A percentile compares a stretch with the other conserved stretches of the same genome.
These are phyloP conservation scores for Metarhizium album DNA, from an alignment of 2,329 filamentous ascomycete species.

Conservation along the genomic window DNA sequence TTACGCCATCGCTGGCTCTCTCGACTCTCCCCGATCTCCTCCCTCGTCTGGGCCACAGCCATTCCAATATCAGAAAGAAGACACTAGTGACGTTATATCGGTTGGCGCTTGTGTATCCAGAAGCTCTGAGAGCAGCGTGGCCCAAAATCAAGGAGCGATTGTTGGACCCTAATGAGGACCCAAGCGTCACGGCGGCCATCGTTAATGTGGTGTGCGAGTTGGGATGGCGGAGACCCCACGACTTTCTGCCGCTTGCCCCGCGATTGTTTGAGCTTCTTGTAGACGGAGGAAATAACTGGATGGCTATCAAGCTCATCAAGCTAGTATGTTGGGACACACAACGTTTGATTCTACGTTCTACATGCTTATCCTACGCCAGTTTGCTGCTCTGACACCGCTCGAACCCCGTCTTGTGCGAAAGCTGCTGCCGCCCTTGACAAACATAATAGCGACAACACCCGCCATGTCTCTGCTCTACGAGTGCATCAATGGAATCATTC, in stretches of 20 bases:
- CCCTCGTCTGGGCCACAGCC: conserved; percentile 76
- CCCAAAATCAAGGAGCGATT: conserved; percentile 93
- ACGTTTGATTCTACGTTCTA: neutral
- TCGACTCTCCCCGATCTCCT: conserved; percentile 80
- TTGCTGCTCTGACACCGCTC: conserved; percentile 85
- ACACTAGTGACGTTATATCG: conserved; percentile 90
- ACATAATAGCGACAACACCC: conserved; percentile 85
- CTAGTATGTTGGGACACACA: conserved; percentile 44
- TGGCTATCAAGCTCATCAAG: conserved; percentile 99
- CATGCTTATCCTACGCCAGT: conserved; percentile 40
- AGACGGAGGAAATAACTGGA: conserved; percentile 94
- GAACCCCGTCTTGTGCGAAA: conserved; percentile 90
- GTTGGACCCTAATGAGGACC: conserved; percentile 81
- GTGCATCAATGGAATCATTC: conserved; percentile 96
- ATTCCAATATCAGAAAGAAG: conserved; percentile 84
- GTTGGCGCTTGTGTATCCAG: conserved; percentile 89
- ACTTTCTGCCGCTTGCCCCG: conserved; percentile 86
- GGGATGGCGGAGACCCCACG: conserved; percentile 84
- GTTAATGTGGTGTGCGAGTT: conserved; percentile 96
- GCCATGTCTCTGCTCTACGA: conserved; percentile 98
- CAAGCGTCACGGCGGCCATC: conserved; percentile 88
- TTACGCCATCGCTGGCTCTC: conserved; percentile 83
- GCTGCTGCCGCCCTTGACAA: conserved; percentile 78
- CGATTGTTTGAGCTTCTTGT: conserved; percentile 87
- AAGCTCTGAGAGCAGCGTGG: conserved; percentile 86